Base-by-base conservation (phyloP, 371 early-diverging fungal genomes). In the Actinomortierella ambigua region DNA sequence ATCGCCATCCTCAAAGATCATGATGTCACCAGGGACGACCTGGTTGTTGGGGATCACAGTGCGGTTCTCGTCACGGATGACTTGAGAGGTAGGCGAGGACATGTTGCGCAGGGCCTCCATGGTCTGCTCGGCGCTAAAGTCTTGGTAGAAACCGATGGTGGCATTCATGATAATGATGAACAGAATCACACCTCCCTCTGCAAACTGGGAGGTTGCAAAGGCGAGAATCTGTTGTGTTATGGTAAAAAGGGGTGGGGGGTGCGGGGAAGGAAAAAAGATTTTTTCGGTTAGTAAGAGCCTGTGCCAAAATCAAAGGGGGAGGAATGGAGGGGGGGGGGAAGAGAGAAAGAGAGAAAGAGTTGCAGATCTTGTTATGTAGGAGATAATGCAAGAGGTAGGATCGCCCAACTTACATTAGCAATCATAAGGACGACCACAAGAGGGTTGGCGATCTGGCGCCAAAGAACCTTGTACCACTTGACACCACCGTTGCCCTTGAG, bases 1-100 rank as follows among this genome's bases (percentile, higher is more conserved):
- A 59, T 95, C 95, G 39, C 96, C 95, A 66, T 89, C 89, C 63
- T 94, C 92, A 26, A 97, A 78, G 24, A 90, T 81, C 29, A 97
- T 78, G 34, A 97, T 67, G 69, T 97, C 97, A 20, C 97, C 97
- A 22, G 93, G 93, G 3, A 94, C 95, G 7, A 96, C 68, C 14
- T 88, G 88, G 44, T 65, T 70, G 17, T 93, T 89, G 4, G 91
- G 84, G 24, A 95, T 75, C 14, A 79, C 68, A 29, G 79, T 66
- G 60, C 84, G 82, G 26, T 77, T 77, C 5, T 94, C 93, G 62
- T 92, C 90, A 39, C 97, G 92, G 58, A 96, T 76, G 2, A 94
- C 96, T 18, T 70, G 79, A 18, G 84, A 83, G 50, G 85, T 84
- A 1, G 95, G 93, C 2, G 95, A 93, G 6, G 90, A 83, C 57